Evolutionary conservation across 257 asterid genomes (phyloP).

Genomic region (Buddleja alternifolia): DNA sequence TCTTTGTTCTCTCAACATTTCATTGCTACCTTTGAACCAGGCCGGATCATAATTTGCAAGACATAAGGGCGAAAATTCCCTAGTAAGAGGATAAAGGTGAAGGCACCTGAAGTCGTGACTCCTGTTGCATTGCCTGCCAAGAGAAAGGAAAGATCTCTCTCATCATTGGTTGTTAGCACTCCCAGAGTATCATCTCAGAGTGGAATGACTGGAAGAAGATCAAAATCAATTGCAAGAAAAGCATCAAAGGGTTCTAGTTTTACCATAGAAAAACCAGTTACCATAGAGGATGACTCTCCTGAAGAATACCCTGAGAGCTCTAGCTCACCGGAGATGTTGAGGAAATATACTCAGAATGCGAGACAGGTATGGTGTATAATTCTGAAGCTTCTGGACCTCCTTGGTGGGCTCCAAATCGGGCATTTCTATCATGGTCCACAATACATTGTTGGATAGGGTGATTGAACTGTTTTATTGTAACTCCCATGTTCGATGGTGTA

Average conservation of each 20-base stretch:
- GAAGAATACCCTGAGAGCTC: conserved; percentile 66
- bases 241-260: conserved; percentile 41
- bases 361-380: conserved; percentile 58
- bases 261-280: conserved; percentile 52
- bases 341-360: conserved; percentile 54
- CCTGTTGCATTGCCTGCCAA: conserved; percentile 52
- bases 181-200: conserved; percentile 55
- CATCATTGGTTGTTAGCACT: conserved; percentile 63
- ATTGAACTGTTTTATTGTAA: too few relatives aligned
- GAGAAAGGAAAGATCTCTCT: conserved; percentile 70
- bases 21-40: conserved; percentile 36
- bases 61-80: conserved; percentile 60
- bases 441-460: too few relatives aligned
- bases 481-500: too few relatives aligned
- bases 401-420: neutral
- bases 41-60: conserved; percentile 65
- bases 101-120: conserved; percentile 44
- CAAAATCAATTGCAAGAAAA: conserved; percentile 44
- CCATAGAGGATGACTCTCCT: conserved; percentile 42
- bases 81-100: conserved; percentile 49
- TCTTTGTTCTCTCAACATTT: conserved; percentile 1
- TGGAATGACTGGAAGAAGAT: conserved; percentile 57
- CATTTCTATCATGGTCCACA: too few relatives aligned
- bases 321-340: conserved; percentile 62
- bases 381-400: conserved; percentile 17